Conservation (phyloP, 257 asterid species). For the Solanum peruvianum region DNA sequence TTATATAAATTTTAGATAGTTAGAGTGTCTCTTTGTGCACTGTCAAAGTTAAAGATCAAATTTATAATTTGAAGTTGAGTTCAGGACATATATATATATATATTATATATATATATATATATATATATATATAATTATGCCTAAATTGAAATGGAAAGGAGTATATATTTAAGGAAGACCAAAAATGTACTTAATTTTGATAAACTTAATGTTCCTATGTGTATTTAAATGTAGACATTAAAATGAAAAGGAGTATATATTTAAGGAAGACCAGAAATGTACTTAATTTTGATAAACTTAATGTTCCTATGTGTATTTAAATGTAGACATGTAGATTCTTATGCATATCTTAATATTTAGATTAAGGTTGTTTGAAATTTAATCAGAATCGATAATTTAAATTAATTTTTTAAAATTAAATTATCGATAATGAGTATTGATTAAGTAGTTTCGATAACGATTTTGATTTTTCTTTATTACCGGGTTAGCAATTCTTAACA, state of each 20-base stretch:
- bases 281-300: background rate
- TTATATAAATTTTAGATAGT: no score
- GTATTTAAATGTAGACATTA: no score
- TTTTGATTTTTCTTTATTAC: no score
- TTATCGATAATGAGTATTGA: background rate
- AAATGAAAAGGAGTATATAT: background rate
- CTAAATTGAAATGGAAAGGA: background rate
- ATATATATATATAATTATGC: no score
- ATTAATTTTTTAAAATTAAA: no score
- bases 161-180: background rate
- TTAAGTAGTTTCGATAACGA: fast-evolving
- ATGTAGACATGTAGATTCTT: background rate
- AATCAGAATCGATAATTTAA: fast-evolving
- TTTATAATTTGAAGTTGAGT: no score
- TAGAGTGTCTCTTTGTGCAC: no score
- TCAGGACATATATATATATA: no score
- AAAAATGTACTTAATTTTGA: background rate
- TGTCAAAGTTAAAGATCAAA: no score
- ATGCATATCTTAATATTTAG: background rate
- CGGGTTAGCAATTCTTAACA: background rate
- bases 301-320: no score
- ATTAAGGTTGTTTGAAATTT: no score
- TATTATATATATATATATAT: no score
- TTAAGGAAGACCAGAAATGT: background rate
- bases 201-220: background rate